Evolutionary conservation across 225 moss, liverwort and hornwort genomes (phyloP), one percentile per base, ranked within the genome.

Genomic region (Marchantia polymorpha): DNA sequence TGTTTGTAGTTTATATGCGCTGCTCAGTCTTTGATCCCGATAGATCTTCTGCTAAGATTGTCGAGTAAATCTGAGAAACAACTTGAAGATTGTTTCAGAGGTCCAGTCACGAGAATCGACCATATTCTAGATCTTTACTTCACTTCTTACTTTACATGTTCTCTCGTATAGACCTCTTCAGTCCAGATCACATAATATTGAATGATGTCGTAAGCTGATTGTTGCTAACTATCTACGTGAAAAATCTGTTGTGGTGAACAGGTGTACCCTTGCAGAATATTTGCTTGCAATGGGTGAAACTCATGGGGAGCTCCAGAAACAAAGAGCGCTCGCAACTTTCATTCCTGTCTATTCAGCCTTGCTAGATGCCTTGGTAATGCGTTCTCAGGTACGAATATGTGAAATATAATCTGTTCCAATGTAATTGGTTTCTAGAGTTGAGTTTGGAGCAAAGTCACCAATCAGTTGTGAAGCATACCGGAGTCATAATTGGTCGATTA

Each of bases 201-300:
- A 39, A 39, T 39, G 39, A 39, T 39, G 39, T 39, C 39, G 39
- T 39, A 39, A 30, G 17, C 69, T 69, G 69, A 8, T 13, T 48
- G 46, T 19, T 68, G 47, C 14, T 19, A 47, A 48, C 4, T 7
- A 8, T 11, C 12, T 71, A 23, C 25, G 0, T 71, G n/a, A 49
- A n/a, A 22, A 71, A 61, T 8, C 49, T 22, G 39, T 47, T 23
- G 50, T 50, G 71, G 49, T 14, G 58, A 55, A 29, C 81, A 96
- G 95, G 95, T 90, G 93, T 87, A 92, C 95, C 30, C 89, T 96
- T 76, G 93, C 93, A 56, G 95, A 96, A 72, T 93, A 87, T 82
- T 52, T 96, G 74, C 89, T 93, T 52, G 84, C 83, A 72, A 84
- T 78, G 73, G 88, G 88, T 80, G 92, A 90, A 51, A 77, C 79